These are phyloP conservation scores for Mallotus nudiflorus DNA, from an alignment of 345 rosid genomes.

Conservation along the genomic window DNA sequence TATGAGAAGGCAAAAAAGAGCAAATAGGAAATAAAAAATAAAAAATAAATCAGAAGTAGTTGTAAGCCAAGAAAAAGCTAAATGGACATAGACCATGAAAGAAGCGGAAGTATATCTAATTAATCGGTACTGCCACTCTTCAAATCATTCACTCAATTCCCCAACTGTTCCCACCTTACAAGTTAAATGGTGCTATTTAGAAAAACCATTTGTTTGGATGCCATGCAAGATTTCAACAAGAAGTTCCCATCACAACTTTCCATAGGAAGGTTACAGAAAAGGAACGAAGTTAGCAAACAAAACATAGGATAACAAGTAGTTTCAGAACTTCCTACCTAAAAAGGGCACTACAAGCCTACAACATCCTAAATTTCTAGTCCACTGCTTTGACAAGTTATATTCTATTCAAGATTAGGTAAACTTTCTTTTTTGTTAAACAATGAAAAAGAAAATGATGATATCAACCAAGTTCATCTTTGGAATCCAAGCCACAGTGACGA, in stretches of 20 bases:
- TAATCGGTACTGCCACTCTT: not conserved
- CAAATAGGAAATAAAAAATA: no score
- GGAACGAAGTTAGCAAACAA: not conserved
- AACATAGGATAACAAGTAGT: not conserved
- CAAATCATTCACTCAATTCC: not conserved
- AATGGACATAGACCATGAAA: no score
- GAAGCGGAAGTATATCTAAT: no score
- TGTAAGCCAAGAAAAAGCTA: no score
- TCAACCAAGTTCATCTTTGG: not conserved
- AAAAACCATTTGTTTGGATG: not conserved
- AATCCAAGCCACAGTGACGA: no score
- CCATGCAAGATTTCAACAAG: not conserved
- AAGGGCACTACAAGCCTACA: not conserved
- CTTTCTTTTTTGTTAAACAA: not conserved
- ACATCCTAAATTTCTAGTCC: not conserved
- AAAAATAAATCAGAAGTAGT: no score
- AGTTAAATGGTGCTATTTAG: not conserved
- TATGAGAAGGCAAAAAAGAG: no score
- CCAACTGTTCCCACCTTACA: not conserved
- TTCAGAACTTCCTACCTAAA: not conserved
- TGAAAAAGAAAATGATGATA: not conserved
- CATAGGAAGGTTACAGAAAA: not conserved
- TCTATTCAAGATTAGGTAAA: not conserved
- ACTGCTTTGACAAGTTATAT: not conserved
- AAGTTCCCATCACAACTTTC: not conserved